Evolutionary conservation across 78 protist genomes (phyloP).

Genomic region (Bodo saltans): DNA sequence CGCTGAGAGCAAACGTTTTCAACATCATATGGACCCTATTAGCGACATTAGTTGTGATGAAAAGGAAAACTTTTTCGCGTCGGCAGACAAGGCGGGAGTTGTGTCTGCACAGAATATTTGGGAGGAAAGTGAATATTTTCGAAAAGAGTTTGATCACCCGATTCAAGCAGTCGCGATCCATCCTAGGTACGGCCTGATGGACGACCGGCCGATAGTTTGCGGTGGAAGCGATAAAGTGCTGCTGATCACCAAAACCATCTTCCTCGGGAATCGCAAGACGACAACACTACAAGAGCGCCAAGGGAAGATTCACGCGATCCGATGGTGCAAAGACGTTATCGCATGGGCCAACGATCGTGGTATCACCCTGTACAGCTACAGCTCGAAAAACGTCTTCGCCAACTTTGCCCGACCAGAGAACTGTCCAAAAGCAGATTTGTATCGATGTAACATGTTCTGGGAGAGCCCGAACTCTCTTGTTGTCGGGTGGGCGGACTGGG

Average conservation of each 20-base stretch:
- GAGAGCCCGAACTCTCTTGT: background rate
- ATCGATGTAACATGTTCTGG: background rate
- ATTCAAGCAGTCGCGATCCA: background rate
- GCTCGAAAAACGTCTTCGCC: background rate
- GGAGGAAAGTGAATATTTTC: background rate
- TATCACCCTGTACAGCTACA: background rate
- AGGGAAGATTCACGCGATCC: background rate
- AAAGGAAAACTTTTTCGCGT: background rate
- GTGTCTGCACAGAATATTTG: background rate
- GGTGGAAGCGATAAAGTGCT: background rate
- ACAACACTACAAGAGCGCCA: background rate
- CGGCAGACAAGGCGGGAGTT: background rate
- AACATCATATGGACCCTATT: background rate
- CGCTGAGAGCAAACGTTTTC: background rate
- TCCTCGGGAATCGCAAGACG: background rate
- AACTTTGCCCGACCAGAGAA: background rate
- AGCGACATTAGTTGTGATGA: background rate
- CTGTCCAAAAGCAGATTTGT: background rate
- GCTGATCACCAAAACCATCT: background rate
- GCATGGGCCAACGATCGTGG: background rate
- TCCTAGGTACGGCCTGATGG: background rate
- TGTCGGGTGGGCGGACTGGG: background rate
- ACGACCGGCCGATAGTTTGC: background rate
- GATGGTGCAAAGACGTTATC: background rate
- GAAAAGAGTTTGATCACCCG: background rate